These are phyloP conservation scores for Cryptosporidium ryanae DNA, from an alignment of 169 alveolate species.

Conservation along the genomic window DNA sequence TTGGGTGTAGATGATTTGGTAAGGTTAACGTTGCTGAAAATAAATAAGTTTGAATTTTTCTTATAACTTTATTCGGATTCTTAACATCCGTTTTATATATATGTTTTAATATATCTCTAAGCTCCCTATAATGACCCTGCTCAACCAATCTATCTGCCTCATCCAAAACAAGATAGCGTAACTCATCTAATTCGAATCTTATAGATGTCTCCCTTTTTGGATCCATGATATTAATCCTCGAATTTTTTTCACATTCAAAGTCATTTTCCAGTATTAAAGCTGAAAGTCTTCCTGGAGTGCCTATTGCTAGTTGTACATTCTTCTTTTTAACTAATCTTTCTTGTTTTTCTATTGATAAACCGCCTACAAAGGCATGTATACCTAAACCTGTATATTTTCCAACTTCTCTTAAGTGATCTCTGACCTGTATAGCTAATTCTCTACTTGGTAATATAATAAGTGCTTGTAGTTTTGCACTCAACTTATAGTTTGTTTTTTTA, in stretches of 20 bases:
- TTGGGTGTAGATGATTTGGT: conserved; percentile 59
- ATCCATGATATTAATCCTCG: background rate
- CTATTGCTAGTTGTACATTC: conserved; percentile 80
- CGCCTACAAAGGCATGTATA: conserved; percentile 84
- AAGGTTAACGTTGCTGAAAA: conserved; percentile 40
- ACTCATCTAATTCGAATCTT: conserved; percentile 56
- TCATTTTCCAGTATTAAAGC: conserved; percentile 72
- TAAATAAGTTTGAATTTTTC: conserved; percentile 72
- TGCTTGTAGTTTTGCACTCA: conserved; percentile 59
- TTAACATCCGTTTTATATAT: conserved; percentile 75
- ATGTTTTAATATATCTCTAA: conserved; percentile 79
- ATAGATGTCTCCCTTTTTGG: conserved; percentile 3
- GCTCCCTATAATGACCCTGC: conserved; percentile 82
- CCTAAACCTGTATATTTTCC: conserved; percentile 76
- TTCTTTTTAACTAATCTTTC: conserved; percentile 78
- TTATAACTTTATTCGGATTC: background rate
- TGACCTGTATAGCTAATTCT: conserved; percentile 85
- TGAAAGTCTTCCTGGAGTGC: conserved; percentile 82
- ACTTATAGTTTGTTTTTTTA: background rate
- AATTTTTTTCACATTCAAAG: conserved; percentile 69
- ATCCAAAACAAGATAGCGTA: conserved; percentile 83
- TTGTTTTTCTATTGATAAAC: conserved; percentile 84
- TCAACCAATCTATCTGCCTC: conserved; percentile 91
- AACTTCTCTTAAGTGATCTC: conserved; percentile 75
- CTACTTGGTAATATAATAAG: conserved; percentile 84